Evolutionary conservation across 768 basidiomycete genomes (phyloP), one percentile per base, ranked within the genome.

Genomic region (Cytidiella melzeri): DNA sequence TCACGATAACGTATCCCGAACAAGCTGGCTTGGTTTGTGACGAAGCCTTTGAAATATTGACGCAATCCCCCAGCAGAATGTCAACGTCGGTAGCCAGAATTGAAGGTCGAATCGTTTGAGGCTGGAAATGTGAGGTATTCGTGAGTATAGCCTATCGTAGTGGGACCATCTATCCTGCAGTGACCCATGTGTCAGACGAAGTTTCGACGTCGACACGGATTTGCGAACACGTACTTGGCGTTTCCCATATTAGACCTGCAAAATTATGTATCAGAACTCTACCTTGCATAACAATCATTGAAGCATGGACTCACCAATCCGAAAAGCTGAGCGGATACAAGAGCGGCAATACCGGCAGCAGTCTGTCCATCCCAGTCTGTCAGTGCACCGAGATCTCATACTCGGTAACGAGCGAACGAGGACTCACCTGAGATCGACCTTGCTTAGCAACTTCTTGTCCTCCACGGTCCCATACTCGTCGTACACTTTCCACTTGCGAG

Each of bases 81-180:
- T 82, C n/a, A 83, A 62, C 2, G 73, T 70, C 3, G 81, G 80
- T 1, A 83, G 66, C 82, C 81, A 83, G 18, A 77, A 34, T 58
- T 71, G 73, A n/a, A 80, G 82, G 50, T 80, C 63, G 45, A 80
- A 77, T 11, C 74, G 72, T 57, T 82, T 84, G 50, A 84, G 63
- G 42, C 78, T 79, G 54, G 43, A 15, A 13, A 34, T 26, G 11
- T 18, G 43, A 21, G 20, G 20, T 40, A 40, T 44, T 4, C 30
- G 30, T 15, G 15, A 7, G 15, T 34, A 34, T 34, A 7, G 7
- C 30, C 15, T 34, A 34, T 15, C 30, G 30, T 34, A 34, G 30
- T 34, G 9, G 15, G 15, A 7, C 30, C 30, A 34, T 34, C 30
- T 34, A 34, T 34, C 15, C 30, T 34, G 30, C n/a, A 34, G 15